Evolutionary conservation across 1,284 basidiomycete species (phyloP).

Genomic region (Psilocybe mexicana): DNA sequence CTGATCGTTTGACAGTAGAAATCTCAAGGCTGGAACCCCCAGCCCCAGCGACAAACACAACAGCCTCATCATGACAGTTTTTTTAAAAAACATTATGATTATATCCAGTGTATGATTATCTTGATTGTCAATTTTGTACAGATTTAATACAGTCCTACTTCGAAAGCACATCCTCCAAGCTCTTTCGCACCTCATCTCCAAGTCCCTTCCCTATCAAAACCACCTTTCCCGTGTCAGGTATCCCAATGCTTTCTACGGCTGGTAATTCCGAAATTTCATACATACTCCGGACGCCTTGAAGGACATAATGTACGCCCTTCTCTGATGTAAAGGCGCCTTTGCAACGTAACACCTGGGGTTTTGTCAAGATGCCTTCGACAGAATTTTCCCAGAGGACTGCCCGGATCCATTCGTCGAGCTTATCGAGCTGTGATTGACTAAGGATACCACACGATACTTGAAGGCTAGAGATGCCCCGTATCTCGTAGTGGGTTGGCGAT

Average conservation of each 20-base stretch:
- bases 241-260: conserved; percentile 39
- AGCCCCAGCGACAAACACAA: conserved; percentile 3
- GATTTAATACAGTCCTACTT: conserved; percentile 6
- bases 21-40: conserved; percentile 27
- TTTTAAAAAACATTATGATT: too few species aligned
- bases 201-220: conserved; percentile 88
- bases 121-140: background rate
- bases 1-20: conserved; percentile 33
- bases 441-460: conserved; percentile 66
- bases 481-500: conserved; percentile 54
- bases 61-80: too few species aligned
- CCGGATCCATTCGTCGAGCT: conserved; percentile 78
- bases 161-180: conserved; percentile 41
- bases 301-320: conserved; percentile 60
- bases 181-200: conserved; percentile 49
- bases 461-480: conserved; percentile 73
- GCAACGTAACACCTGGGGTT: conserved; percentile 64
- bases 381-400: conserved; percentile 75
- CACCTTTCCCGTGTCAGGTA: conserved; percentile 70
- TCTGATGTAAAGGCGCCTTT: conserved; percentile 73
- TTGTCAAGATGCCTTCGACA: conserved; percentile 34
- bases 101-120: background rate
- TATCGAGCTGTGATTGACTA: conserved; percentile 41
- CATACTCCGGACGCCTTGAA: conserved; percentile 86
- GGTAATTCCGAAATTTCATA: conserved; percentile 71